A percentile compares a stretch with the other conserved stretches of the same genome.
These are phyloP conservation scores for Gonapodya sp. DNA, from an alignment of 192 early-diverging fungal genomes.

Conservation along the genomic window DNA sequence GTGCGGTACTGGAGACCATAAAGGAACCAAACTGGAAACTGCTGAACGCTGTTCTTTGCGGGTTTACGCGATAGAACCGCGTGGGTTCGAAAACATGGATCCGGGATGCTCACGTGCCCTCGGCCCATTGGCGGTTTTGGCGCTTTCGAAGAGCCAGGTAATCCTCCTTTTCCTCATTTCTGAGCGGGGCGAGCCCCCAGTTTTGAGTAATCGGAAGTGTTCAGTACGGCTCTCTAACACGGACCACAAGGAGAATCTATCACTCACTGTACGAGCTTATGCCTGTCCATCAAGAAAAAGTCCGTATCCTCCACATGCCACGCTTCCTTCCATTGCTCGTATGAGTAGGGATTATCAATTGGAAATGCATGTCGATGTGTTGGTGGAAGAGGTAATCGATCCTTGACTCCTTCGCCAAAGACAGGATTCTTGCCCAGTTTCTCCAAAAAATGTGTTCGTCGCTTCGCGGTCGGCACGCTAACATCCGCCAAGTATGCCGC, in stretches of 20 bases:
- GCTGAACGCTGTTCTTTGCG: background rate
- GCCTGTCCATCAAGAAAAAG: background rate
- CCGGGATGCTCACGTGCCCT: background rate
- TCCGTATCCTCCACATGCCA: background rate
- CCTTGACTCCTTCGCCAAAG: background rate
- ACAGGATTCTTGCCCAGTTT: background rate
- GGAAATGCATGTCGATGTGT: background rate
- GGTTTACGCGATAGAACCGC: no score
- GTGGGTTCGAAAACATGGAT: no score
- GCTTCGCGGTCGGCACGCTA: background rate
- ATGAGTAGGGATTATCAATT: background rate
- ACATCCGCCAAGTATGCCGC: background rate
- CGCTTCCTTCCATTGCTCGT: background rate
- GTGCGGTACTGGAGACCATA: background rate
- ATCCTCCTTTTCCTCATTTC: background rate
- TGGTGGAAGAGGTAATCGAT: background rate
- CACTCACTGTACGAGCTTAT: constrained; percentile 1
- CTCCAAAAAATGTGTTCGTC: background rate
- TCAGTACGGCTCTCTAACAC: no score
- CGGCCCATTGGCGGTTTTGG: background rate
- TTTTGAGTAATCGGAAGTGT: no score
- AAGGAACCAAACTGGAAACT: background rate
- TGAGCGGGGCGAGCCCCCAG: background rate
- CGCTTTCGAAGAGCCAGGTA: constrained; percentile 4
- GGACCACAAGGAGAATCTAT: no score